Evolutionary conservation across 495 filamentous ascomycete genomes (phyloP).

Genomic region (Penicillium goetzii): DNA sequence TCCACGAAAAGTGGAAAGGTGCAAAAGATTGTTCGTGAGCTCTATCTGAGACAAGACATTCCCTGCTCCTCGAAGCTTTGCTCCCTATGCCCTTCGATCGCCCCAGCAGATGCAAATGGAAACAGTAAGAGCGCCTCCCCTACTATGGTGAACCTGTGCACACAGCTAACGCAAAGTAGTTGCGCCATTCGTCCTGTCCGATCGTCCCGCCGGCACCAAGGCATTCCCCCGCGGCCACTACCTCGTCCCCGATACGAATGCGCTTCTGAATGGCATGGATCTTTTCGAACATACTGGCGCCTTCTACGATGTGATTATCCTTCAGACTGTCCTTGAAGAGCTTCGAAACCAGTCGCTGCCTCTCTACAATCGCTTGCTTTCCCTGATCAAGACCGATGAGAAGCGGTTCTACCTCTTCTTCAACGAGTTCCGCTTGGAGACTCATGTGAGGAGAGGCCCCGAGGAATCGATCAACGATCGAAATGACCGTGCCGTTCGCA

Average conservation of each 20-base stretch:
- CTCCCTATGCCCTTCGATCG: constrained; percentile 65
- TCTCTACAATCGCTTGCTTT: constrained; percentile 89
- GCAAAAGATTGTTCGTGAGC: constrained; percentile 95
- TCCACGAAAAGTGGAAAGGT: constrained; percentile 95
- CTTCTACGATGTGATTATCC: constrained; percentile 92
- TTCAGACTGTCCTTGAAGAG: constrained; percentile 96
- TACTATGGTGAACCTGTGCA: background rate
- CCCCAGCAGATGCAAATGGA: constrained; percentile 77
- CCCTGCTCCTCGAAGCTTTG: constrained; percentile 95
- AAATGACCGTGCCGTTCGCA: constrained; percentile 89
- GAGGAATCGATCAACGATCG: constrained; percentile 95
- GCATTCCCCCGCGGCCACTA: constrained; percentile 87
- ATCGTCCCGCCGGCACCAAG: constrained; percentile 80
- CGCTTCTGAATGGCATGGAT: constrained; percentile 93
- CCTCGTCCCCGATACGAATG: constrained; percentile 94
- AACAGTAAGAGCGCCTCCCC: constrained; percentile 55
- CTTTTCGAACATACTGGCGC: constrained; percentile 88
- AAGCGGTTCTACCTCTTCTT: constrained; percentile 99
- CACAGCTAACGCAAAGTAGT: constrained; percentile 55
- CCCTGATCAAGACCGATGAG: constrained; percentile 88
- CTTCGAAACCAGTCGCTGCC: constrained; percentile 90
- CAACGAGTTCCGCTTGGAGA: constrained; percentile 95
- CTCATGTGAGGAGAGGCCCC: constrained; percentile 71
- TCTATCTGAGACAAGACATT: constrained; percentile 95
- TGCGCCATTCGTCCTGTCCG: constrained; percentile 82